These are phyloP conservation scores for Fistulinella cinereoalba DNA, from an alignment of 1,284 basidiomycete genomes.

Conservation along the genomic window DNA sequence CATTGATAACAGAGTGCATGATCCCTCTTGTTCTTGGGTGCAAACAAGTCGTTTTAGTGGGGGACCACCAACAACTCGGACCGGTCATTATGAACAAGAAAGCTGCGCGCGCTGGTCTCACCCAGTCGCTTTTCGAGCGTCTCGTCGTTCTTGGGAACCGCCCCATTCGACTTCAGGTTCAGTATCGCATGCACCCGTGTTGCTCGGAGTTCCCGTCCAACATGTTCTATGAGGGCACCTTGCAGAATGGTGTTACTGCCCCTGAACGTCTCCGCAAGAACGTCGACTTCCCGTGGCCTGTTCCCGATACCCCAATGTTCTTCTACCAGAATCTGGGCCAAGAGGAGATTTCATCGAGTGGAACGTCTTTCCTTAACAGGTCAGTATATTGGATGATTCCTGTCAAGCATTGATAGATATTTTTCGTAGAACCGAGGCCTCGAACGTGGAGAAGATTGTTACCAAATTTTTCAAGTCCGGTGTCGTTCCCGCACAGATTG, in stretches of 20 bases:
- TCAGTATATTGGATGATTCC: conserved; percentile 23
- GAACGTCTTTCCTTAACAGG: conserved; percentile 97
- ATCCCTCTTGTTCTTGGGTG: conserved; percentile 97
- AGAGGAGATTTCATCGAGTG: conserved; percentile 97
- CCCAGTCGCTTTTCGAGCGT: conserved; percentile 97
- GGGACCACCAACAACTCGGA: conserved; percentile 97
- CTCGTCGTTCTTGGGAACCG: conserved; percentile 94
- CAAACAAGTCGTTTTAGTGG: conserved; percentile 98
- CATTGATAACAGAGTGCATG: conserved; percentile 81
- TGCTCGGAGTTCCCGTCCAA: conserved; percentile 99
- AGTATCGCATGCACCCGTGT: conserved; percentile 99
- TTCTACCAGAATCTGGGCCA: conserved; percentile 99
- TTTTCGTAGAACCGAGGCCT: conserved; percentile 84
- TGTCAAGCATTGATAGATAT: neutral
- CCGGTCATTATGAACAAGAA: conserved; percentile 99
- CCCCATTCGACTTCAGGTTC: conserved; percentile 97
- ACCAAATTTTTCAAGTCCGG: conserved; percentile 99
- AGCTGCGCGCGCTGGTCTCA: conserved; percentile 94
- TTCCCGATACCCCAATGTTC: conserved; percentile 98
- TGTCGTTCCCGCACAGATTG: conserved; percentile 92
- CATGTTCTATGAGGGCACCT: conserved; percentile 99
- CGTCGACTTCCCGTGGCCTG: conserved; percentile 99
- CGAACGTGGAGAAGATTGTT: conserved; percentile 99
- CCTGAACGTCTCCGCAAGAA: conserved; percentile 96
- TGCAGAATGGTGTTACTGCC: conserved; percentile 99